A percentile compares a stretch with the other conserved stretches of the same genome.
phyloP scores from a whole-genome alignment of 2,329 filamentous ascomycete species.

The Aspergillus sergii region DNA sequence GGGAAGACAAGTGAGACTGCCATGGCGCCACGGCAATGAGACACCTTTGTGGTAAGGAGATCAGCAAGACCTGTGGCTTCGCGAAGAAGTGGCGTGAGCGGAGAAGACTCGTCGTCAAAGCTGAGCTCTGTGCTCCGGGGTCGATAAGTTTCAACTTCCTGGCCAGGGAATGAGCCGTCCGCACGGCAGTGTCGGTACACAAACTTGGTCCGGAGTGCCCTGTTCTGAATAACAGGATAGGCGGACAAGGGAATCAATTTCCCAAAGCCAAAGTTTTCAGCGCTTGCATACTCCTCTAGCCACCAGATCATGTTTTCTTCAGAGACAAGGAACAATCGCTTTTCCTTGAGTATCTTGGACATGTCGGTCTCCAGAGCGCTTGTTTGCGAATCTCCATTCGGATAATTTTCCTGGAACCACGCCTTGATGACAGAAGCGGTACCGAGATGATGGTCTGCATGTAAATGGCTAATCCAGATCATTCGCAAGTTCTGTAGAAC shows the following conservation, averaged over 20 bases:
- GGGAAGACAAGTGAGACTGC: slow-evolving; percentile 78
- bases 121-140: slow-evolving; percentile 24
- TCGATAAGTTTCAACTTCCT: slow-evolving; percentile 10
- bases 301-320: slow-evolving; percentile 72
- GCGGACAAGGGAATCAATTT: slow-evolving; percentile 55
- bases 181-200: slow-evolving; percentile 32
- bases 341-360: slow-evolving; percentile 42
- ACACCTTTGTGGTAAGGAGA: slow-evolving; percentile 69
- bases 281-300: slow-evolving; percentile 74
- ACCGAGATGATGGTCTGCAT: slow-evolving; percentile 95
- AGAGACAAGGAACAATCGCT: slow-evolving; percentile 66
- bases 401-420: slow-evolving; percentile 68
- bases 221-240: slow-evolving; percentile 24
- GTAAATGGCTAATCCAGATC: slow-evolving; percentile 93
- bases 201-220: slow-evolving; percentile 29
- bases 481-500: slow-evolving; percentile 76
- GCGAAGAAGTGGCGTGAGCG: slow-evolving; percentile 46
- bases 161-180: slow-evolving; percentile 29
- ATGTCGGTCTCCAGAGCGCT: slow-evolving; percentile 37
- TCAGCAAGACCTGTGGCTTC: slow-evolving; percentile 63
- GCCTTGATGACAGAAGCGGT: slow-evolving; percentile 77
- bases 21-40: slow-evolving; percentile 78
- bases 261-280: slow-evolving; percentile 75
- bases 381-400: slow-evolving; percentile 40
- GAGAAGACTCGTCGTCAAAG: slow-evolving; percentile 30